These are phyloP conservation scores for Discostella pseudostelligera DNA, from an alignment of 108 stramenopile species.

Conservation along the genomic window DNA sequence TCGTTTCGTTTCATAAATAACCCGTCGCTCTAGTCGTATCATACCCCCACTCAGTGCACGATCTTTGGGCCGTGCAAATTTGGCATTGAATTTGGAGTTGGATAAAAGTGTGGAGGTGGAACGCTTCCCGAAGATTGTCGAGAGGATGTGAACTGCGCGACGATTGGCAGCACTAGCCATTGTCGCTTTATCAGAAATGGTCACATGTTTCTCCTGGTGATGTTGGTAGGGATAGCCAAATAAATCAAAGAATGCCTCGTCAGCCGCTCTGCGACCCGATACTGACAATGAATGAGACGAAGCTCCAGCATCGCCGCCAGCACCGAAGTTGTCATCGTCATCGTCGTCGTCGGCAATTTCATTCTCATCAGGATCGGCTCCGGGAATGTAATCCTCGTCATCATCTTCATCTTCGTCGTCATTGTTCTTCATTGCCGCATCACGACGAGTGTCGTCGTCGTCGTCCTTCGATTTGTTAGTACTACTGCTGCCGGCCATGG, in stretches of 20 bases:
- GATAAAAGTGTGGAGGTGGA: slow-evolving; percentile 19
- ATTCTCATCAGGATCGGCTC: slow-evolving; percentile 32
- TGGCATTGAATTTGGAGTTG: slow-evolving; percentile 16
- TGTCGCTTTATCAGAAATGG: background rate
- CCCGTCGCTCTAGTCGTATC: slow-evolving; percentile 37
- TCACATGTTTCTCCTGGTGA: background rate
- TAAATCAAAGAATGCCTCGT: slow-evolving; percentile 70
- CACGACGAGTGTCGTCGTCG: no score
- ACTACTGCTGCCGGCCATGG: no score
- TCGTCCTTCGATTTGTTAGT: no score
- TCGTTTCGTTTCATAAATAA: slow-evolving; percentile 46
- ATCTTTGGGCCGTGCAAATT: slow-evolving; percentile 33
- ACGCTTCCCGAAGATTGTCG: slow-evolving; percentile 58
- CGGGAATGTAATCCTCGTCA: slow-evolving; percentile 48
- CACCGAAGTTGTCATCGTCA: background rate
- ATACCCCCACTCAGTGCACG: slow-evolving; percentile 22
- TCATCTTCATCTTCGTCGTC: slow-evolving; percentile 37
- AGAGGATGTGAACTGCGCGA: slow-evolving; percentile 23
- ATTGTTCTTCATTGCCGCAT: no score
- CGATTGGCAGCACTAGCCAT: background rate
- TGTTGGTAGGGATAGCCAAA: slow-evolving; percentile 66
- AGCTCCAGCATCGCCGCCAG: background rate
- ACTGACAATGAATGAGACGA: slow-evolving; percentile 10
- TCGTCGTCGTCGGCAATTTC: slow-evolving; percentile 49
- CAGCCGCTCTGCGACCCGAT: slow-evolving; percentile 57